These are phyloP conservation scores for Coniella lustricola DNA, from an alignment of 2,329 filamentous ascomycete genomes.

Conservation along the genomic window DNA sequence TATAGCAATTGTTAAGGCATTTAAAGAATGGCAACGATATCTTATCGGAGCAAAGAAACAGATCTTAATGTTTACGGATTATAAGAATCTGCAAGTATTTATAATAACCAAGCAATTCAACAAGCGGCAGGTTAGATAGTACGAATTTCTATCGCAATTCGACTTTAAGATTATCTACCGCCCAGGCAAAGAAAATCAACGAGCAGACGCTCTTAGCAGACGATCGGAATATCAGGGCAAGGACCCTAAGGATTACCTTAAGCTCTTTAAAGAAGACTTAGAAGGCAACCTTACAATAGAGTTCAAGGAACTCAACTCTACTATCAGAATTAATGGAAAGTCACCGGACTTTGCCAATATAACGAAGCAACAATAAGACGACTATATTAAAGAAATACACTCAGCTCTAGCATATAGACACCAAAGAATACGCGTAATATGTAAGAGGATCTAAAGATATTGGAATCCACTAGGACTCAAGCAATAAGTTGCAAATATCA, in stretches of 20 bases:
- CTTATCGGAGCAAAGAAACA: conserved; percentile 15
- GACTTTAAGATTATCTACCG: conserved; percentile 23
- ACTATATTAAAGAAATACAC: background rate
- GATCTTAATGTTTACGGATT: conserved; percentile 17
- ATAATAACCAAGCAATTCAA: conserved; percentile 22
- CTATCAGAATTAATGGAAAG: background rate
- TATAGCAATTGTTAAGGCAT: conserved; percentile 19
- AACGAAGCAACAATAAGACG: background rate
- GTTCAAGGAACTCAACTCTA: background rate
- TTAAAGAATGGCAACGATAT: conserved; percentile 23
- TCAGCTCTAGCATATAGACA: background rate
- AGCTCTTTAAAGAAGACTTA: background rate
- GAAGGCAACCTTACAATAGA: background rate
- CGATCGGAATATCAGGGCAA: background rate
- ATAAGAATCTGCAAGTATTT: conserved; percentile 25
- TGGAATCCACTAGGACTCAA: background rate
- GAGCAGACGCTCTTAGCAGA: conserved; percentile 17
- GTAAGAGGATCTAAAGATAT: background rate
- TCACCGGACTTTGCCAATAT: too few species aligned
- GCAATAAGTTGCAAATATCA: background rate
- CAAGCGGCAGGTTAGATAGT: conserved; percentile 21
- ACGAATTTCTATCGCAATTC: conserved; percentile 19
- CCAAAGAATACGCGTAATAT: background rate
- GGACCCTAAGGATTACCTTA: too few species aligned
- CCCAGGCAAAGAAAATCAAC: conserved; percentile 15